phyloP scores from a whole-genome alignment of 2,329 filamentous ascomycete genomes.

The Phialophora expanda region DNA sequence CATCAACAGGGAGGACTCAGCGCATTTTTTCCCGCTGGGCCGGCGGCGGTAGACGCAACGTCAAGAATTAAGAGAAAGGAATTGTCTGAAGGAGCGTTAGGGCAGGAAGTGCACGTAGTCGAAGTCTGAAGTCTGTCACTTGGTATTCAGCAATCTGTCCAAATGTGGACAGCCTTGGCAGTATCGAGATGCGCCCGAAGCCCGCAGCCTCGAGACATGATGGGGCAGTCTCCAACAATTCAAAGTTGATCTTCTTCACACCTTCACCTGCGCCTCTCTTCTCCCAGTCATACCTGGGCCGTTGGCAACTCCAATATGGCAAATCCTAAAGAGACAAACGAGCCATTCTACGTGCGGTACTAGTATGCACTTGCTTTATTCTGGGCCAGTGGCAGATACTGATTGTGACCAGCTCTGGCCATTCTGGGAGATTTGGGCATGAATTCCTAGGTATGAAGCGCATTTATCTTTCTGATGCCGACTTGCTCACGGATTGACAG shows the following conservation, averaged over 20 bases:
- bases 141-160: constrained; percentile 19
- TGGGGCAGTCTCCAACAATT: not conserved
- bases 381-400: constrained; percentile 41
- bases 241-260: not conserved
- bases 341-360: constrained; percentile 95
- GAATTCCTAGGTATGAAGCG: constrained; percentile 80
- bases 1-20: constrained; percentile 1
- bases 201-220: not conserved
- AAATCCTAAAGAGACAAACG: constrained; percentile 72
- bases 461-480: not conserved
- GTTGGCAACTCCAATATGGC: constrained; percentile 57
- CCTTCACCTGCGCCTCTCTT: not conserved
- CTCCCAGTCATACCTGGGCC: not conserved
- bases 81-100: constrained; percentile 10
- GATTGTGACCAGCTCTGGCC: constrained; percentile 76
- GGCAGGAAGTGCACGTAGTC: not conserved
- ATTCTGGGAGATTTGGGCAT: constrained; percentile 95
- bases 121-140: constrained; percentile 9
- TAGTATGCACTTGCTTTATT: constrained; percentile 69
- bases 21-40: not conserved
- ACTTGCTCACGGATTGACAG: constrained; percentile 54
- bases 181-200: not conserved
- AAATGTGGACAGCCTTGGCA: constrained; percentile 23
- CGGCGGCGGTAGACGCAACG: not conserved
- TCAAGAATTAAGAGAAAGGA: not conserved